Percentiles rank a stretch among this genome's conserved stretches.
phyloP scores from a whole-genome alignment of 805 yeast genomes.

The Candida fluviatilis region DNA sequence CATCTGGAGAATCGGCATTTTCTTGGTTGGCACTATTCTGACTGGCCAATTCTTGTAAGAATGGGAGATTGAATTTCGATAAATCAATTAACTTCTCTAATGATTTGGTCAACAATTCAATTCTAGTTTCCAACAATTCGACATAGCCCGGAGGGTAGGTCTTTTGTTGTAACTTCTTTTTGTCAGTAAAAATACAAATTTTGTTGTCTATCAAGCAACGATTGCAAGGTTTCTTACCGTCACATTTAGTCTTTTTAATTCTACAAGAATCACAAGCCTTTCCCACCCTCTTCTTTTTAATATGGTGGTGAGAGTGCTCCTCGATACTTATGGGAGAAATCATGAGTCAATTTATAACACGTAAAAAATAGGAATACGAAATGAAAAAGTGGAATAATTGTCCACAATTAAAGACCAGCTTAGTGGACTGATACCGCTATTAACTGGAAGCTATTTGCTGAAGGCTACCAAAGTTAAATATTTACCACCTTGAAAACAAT shows the following conservation, averaged over 20 bases:
- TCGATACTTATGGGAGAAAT: conserved; percentile 1
- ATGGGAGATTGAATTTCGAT: conserved; percentile 26
- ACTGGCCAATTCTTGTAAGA: conserved; percentile 17
- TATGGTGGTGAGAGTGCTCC: conserved; percentile 12
- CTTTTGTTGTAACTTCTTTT: conserved; percentile 51
- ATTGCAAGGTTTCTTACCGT: conserved; percentile 58
- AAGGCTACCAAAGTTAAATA: no score
- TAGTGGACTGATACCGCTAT: no score
- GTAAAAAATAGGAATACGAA: background rate
- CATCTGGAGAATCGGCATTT: conserved; percentile 4
- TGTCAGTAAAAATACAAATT: conserved; percentile 55
- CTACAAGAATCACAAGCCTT: conserved; percentile 65
- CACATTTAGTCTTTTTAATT: conserved; percentile 60
- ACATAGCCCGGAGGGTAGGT: conserved; percentile 58
- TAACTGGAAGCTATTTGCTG: no score
- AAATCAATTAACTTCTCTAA: conserved; percentile 39
- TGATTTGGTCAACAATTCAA: conserved; percentile 48
- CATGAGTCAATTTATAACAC: no score
- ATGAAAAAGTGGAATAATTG: background rate
- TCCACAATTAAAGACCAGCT: background rate
- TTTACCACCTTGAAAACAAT: no score
- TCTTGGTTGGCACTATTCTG: conserved; percentile 2
- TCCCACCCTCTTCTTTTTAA: conserved; percentile 52
- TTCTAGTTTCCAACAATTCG: conserved; percentile 56
- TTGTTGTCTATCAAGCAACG: conserved; percentile 53